Conservation (phyloP, 495 filamentous ascomycete genomes). For the Letharia lupina region DNA sequence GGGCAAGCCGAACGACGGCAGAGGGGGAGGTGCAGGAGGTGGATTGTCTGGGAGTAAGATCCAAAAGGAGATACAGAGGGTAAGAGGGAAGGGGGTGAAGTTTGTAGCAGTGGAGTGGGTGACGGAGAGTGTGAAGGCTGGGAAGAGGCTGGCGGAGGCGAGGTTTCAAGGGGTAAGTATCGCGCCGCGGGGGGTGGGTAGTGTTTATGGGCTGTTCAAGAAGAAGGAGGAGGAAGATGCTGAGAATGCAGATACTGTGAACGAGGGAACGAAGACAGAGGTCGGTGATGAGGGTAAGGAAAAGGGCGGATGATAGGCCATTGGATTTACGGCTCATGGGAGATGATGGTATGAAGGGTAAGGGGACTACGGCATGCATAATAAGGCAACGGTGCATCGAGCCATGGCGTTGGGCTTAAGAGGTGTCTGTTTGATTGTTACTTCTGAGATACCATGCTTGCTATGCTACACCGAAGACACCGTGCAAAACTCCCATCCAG, state of each 20-base stretch:
- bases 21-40: constrained; percentile 54
- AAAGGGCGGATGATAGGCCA: not conserved
- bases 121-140: constrained; percentile 51
- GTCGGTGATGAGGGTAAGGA: not conserved
- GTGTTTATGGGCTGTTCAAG: constrained; percentile 48
- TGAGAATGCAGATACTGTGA: not conserved
- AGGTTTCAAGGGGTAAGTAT: constrained; percentile 56
- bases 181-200: constrained; percentile 51
- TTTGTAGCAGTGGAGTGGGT: constrained; percentile 76
- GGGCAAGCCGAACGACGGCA: constrained; percentile 45
- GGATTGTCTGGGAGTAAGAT: constrained; percentile 74
- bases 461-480: not conserved
- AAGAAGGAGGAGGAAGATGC: constrained; percentile 6
- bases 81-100: constrained; percentile 61
- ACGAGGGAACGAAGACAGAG: not conserved
- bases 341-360: not conserved
- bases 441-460: not conserved
- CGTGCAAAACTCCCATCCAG: not conserved
- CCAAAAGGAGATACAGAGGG: constrained; percentile 64
- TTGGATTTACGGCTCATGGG: not conserved
- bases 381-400: not conserved
- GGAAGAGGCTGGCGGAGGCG: constrained; percentile 65
- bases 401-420: not conserved
- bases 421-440: not conserved
- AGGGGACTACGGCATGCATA: not conserved